Conservation (phyloP, 495 filamentous ascomycete species). For the Sporormia fimetaria region DNA sequence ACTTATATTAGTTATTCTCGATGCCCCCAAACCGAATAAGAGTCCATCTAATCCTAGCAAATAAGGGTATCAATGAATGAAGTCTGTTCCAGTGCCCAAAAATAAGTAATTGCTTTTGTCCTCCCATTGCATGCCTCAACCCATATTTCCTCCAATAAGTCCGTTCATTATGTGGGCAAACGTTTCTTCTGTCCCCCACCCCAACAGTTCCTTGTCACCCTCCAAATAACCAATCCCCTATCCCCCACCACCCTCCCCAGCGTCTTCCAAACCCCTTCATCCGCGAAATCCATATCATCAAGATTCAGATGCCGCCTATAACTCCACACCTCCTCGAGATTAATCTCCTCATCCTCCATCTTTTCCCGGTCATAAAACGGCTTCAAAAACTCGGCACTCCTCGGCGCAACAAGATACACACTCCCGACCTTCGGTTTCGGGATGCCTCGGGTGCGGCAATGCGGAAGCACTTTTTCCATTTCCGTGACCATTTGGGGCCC, state of each 20-base stretch:
- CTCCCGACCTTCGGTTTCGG: constrained; percentile 19
- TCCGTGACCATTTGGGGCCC: constrained; percentile 48
- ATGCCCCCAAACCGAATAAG: too few relatives aligned
- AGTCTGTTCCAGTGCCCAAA: too few relatives aligned
- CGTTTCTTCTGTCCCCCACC: too few relatives aligned
- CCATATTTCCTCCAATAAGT: too few relatives aligned
- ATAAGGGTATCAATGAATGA: too few relatives aligned
- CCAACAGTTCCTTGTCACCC: constrained; percentile 38
- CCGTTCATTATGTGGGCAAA: too few relatives aligned
- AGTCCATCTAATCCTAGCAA: too few relatives aligned
- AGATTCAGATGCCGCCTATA: constrained; percentile 69
- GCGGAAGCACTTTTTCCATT: constrained; percentile 43
- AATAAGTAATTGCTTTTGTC: too few relatives aligned
- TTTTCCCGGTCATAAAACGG: constrained; percentile 31
- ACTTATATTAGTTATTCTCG: too few relatives aligned
- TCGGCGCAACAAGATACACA: constrained; percentile 34
- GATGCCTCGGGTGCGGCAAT: constrained; percentile 14
- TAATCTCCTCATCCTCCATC: constrained; percentile 35
- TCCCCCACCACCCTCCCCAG: constrained; percentile 64
- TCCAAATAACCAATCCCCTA: constrained; percentile 72
- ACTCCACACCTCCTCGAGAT: constrained; percentile 58
- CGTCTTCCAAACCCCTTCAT: constrained; percentile 70
- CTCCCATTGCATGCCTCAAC: too few relatives aligned
- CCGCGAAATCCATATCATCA: constrained; percentile 82
- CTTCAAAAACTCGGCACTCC: constrained; percentile 61